Evolutionary conservation across 306 rosid genomes (phyloP), one percentile per base, ranked within the genome.

Genomic region (Carpinus fangiana): DNA sequence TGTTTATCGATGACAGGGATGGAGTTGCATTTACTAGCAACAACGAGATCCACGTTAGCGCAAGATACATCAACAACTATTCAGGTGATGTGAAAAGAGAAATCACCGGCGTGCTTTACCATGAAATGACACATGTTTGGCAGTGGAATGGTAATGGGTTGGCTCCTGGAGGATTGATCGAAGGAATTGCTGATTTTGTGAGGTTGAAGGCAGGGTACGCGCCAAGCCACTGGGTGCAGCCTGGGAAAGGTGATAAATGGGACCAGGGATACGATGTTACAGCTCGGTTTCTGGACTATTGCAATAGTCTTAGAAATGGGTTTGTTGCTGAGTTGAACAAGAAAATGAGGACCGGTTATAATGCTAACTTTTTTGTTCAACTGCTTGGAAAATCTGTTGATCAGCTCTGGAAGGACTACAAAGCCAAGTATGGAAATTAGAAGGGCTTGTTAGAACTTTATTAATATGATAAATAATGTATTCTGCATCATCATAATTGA

Each of bases 171-270:
- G 85, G 79, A 31, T 62, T 86, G 74, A 73, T 79, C 0, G 89
- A 89, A 73, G 87, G 90, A 53, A 78, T 86, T 2, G 92, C 90
- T 0, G 90, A 89, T 61, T 89, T 72, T 36, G 78, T 86, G 80
- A 82, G 87, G 81, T 57, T 86, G 76, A 86, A 80, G 54, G 69
- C 85, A 0, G 84, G 85, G 4, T 86, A 67, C 4, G 81, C 73
- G 5, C 60, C 79, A 1, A 13, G 10, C 0, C 46, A 12, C 2
- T 87, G 87, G 87, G 81, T 17, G 13, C 46, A 26, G 7, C 60
- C 84, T 0, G 89, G 89, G 0, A 50, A 17, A 8, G 89, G 90
- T 7, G 18, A 53, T 11, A 2, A 9, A 0, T 87, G 90, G 90
- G 77, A 76, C 38, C 73, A 89, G 38, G 90, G 93, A 0, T 83